phyloP scores from a whole-genome alignment of 805 yeast species.

The Myxozyma geophila region DNA sequence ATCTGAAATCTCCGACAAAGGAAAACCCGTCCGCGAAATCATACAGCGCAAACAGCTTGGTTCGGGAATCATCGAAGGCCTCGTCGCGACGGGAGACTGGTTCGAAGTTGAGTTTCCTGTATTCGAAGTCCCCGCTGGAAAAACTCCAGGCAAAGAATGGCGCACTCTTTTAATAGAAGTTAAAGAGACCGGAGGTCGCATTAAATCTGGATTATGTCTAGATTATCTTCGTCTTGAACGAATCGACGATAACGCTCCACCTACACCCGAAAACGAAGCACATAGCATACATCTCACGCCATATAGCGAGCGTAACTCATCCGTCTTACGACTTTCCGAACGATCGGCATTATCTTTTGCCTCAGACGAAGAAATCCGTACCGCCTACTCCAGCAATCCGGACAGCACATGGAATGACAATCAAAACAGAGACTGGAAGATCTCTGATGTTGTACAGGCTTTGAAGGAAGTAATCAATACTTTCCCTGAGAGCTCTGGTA shows the following conservation, averaged over 20 bases:
- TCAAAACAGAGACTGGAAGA: neutral
- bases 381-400: neutral
- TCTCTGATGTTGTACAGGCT: conserved; percentile 7
- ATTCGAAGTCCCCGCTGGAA: conserved; percentile 16
- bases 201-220: conserved; percentile 15
- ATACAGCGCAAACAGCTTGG: conserved; percentile 13
- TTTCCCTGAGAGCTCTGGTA: conserved; percentile 6
- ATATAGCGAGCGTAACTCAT: conserved; percentile 9
- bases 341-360: neutral
- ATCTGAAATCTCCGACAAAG: conserved; percentile 14
- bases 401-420: neutral
- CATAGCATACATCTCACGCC: conserved; percentile 16
- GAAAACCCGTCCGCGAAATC: conserved; percentile 20
- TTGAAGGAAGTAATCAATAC: conserved; percentile 4
- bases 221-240: conserved; percentile 30
- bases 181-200: conserved; percentile 21
- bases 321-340: neutral
- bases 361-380: neutral
- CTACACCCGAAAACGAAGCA: neutral
- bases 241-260: conserved; percentile 19
- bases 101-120: conserved; percentile 27
- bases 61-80: neutral
- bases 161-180: conserved; percentile 27
- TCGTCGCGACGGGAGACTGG: conserved; percentile 10
- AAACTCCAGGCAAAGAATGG: conserved; percentile 14